Conservation (phyloP, 306 rosid species). For the Vicia sativa region DNA sequence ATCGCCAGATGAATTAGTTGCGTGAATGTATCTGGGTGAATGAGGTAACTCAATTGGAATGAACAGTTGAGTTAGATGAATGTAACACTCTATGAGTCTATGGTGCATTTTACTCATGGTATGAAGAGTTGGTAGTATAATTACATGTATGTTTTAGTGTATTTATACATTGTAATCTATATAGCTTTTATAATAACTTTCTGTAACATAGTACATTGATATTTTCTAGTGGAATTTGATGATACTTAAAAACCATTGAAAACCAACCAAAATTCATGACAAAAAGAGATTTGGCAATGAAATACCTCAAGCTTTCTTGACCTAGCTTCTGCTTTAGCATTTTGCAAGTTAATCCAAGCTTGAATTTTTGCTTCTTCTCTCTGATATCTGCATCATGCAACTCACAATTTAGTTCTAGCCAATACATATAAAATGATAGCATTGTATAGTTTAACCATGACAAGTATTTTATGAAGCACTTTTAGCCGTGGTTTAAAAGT, state of each 20-base stretch:
- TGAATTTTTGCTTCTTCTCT: constrained; percentile 96
- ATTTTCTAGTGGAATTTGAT: not conserved
- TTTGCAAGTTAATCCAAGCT: constrained; percentile 97
- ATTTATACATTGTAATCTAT: not conserved
- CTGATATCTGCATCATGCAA: constrained; percentile 66
- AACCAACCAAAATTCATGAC: constrained; percentile 29
- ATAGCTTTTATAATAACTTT: constrained; percentile 2
- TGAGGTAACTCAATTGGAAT: no score
- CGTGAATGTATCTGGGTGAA: no score
- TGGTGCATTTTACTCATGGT: no score
- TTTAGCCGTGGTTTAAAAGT: no score
- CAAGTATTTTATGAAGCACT: no score
- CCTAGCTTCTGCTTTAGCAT: constrained; percentile 97
- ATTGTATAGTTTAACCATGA: no score
- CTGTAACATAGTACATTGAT: not conserved
- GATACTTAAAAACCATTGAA: constrained; percentile 17
- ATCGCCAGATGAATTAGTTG: no score
- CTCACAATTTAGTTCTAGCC: constrained; percentile 23
- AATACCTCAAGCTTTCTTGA: constrained; percentile 96
- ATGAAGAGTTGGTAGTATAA: no score
- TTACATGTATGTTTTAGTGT: not conserved
- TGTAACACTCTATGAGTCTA: no score
- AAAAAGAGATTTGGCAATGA: constrained; percentile 24
- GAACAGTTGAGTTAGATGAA: no score
- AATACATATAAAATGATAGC: not conserved